phyloP scores from a whole-genome alignment of 2,329 filamentous ascomycete species.

The Calonectria pseudoreteaudii region DNA sequence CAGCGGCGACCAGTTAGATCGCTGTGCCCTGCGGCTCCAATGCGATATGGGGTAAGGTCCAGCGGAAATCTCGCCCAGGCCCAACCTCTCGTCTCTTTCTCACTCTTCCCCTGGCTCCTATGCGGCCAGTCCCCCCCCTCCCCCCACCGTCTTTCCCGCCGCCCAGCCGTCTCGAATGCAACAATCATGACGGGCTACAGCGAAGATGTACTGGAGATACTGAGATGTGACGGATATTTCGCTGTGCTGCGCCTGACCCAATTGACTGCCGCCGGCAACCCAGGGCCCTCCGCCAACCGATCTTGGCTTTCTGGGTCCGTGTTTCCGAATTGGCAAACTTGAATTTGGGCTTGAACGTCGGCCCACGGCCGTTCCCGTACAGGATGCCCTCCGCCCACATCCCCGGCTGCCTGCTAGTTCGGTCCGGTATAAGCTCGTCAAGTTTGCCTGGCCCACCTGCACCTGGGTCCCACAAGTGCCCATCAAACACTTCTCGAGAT shows the following conservation, averaged over 20 bases:
- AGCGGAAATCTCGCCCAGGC: neutral
- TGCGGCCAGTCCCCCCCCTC: neutral
- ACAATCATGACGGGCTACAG: slow-evolving; percentile 17
- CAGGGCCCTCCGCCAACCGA: slow-evolving; percentile 22
- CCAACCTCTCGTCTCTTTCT: neutral
- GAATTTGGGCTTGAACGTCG: slow-evolving; percentile 1
- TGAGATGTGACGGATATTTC: slow-evolving; percentile 35
- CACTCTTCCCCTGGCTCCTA: neutral
- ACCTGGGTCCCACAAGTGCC: neutral
- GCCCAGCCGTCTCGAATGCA: slow-evolving; percentile 18
- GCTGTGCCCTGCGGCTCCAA: neutral
- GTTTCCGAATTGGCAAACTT: slow-evolving; percentile 5
- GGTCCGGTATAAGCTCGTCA: slow-evolving; percentile 1
- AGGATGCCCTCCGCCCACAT: neutral
- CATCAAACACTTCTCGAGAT: neutral
- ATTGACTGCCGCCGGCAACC: slow-evolving; percentile 34
- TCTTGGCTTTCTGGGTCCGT: slow-evolving; percentile 19
- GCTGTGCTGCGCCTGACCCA: neutral
- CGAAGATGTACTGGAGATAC: slow-evolving; percentile 21
- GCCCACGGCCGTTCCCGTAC: slow-evolving; percentile 20
- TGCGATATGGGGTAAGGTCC: neutral
- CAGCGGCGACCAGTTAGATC: neutral
- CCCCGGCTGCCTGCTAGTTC: neutral
- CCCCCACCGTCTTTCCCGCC: neutral
- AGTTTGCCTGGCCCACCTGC: slow-evolving; percentile 3